Evolutionary conservation across 2,329 filamentous ascomycete species (phyloP).

Genomic region (Pseudogymnoascus sp.): DNA sequence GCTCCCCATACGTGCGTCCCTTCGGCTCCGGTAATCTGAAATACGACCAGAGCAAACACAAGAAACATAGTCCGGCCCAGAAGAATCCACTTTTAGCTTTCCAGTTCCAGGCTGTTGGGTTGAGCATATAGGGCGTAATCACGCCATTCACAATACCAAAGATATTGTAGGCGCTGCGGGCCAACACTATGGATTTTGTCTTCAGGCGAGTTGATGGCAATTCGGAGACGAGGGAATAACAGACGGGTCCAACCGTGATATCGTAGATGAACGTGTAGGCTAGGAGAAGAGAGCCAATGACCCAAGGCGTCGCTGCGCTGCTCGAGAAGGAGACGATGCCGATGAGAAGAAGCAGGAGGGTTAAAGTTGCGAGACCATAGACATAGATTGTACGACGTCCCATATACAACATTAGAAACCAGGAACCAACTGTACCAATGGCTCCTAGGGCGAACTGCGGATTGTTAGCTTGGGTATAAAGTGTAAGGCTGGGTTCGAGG

Average conservation of each 20-base stretch:
- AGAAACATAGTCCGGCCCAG: conserved; percentile 72
- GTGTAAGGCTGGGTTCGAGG: background rate
- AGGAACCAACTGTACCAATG: conserved; percentile 41
- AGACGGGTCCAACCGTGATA: conserved; percentile 75
- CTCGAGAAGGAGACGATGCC: conserved; percentile 37
- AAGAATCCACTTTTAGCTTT: conserved; percentile 79
- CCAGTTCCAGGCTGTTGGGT: conserved; percentile 80
- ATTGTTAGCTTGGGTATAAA: background rate
- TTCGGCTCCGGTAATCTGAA: conserved; percentile 74
- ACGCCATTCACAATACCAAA: conserved; percentile 71
- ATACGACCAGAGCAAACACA: conserved; percentile 72
- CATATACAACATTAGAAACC: conserved; percentile 37
- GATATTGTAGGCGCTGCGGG: conserved; percentile 62
- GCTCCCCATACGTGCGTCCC: conserved; percentile 72
- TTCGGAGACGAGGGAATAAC: conserved; percentile 78
- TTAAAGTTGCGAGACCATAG: conserved; percentile 65
- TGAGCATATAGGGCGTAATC: conserved; percentile 84
- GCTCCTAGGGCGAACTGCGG: conserved; percentile 38
- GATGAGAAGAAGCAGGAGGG: conserved; percentile 67
- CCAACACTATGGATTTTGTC: conserved; percentile 83
- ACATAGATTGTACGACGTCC: conserved; percentile 61
- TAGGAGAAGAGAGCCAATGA: conserved; percentile 56
- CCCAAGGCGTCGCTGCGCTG: conserved; percentile 34
- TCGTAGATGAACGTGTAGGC: conserved; percentile 76
- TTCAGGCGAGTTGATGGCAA: conserved; percentile 71